These are phyloP conservation scores for Periconia sp. DNA, from an alignment of 2,329 filamentous ascomycete species.

Conservation along the genomic window DNA sequence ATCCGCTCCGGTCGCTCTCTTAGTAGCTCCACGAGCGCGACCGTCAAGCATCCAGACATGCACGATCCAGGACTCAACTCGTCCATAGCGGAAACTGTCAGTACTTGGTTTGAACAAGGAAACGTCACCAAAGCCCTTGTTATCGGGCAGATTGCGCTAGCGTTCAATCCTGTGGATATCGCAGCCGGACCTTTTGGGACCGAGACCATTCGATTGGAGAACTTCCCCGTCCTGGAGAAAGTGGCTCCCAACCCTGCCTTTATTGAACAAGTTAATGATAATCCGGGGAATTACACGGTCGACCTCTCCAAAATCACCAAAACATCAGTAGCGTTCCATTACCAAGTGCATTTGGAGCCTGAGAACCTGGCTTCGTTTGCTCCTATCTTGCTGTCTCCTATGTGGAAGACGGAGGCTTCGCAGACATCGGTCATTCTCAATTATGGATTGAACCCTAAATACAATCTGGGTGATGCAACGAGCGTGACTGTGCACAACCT, in stretches of 20 bases:
- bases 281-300: constrained; percentile 77
- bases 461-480: constrained; percentile 43
- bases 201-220: constrained; percentile 79
- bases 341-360: constrained; percentile 74
- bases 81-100: constrained; percentile 91
- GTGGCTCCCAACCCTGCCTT: constrained; percentile 94
- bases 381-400: constrained; percentile 71
- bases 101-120: constrained; percentile 76
- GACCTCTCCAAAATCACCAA: constrained; percentile 71
- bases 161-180: constrained; percentile 67
- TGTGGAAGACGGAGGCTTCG: constrained; percentile 81
- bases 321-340: constrained; percentile 85
- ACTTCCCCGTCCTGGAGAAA: constrained; percentile 84
- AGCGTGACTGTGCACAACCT: constrained; percentile 72
- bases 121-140: constrained; percentile 71
- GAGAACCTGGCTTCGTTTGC: constrained; percentile 60
- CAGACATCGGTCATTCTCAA: constrained; percentile 85
- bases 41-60: constrained; percentile 78
- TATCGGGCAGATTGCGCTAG: constrained; percentile 85
- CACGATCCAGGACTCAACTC: constrained; percentile 78
- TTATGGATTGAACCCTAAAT: constrained; percentile 80
- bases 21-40: constrained; percentile 62
- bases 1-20: constrained; percentile 85
- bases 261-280: constrained; percentile 69
- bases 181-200: constrained; percentile 43